These are phyloP conservation scores for Verticillium nubilum DNA, from an alignment of 2,329 filamentous ascomycete species.

Conservation along the genomic window DNA sequence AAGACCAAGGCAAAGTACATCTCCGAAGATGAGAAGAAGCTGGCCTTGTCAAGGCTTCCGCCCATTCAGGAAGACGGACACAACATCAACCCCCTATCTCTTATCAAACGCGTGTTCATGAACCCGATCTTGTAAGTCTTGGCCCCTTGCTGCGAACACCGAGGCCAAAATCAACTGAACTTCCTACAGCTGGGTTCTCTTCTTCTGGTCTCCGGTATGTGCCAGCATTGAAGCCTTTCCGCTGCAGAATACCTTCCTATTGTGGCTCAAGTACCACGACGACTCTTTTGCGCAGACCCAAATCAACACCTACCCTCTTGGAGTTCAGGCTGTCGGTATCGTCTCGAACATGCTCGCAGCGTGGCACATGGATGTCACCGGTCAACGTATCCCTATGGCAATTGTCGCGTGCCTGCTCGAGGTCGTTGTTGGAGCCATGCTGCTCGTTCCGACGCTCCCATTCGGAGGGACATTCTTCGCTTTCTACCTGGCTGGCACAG, in stretches of 20 bases:
- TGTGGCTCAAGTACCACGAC: constrained; percentile 21
- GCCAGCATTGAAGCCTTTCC: constrained; percentile 27
- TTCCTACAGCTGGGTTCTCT: constrained; percentile 19
- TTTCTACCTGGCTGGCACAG: constrained; percentile 30
- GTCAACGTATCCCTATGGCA: constrained; percentile 25
- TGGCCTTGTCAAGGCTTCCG: constrained; percentile 31
- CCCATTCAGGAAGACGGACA: constrained; percentile 18
- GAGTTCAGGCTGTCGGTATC: constrained; percentile 27
- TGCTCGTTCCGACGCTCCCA: constrained; percentile 23
- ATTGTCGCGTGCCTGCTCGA: constrained; percentile 24
- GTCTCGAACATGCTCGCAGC: constrained; percentile 25
- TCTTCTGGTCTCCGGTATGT: constrained; percentile 26
- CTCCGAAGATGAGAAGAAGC: constrained; percentile 23
- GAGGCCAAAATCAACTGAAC: not conserved
- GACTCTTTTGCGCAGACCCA: constrained; percentile 20
- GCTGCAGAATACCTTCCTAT: constrained; percentile 19
- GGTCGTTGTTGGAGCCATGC: constrained; percentile 24
- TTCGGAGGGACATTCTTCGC: constrained; percentile 21
- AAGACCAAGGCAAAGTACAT: constrained; percentile 21
- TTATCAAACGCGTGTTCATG: constrained; percentile 15
- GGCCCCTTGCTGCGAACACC: no score
- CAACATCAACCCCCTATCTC: constrained; percentile 13
- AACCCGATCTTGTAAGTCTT: constrained; percentile 14
- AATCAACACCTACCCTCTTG: constrained; percentile 32
- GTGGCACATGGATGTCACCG: constrained; percentile 29